A percentile compares a stretch with the other conserved stretches of the same genome.
phyloP scores from a whole-genome alignment of 2,329 filamentous ascomycete species.

The Nothophaeocryptopus gaeumannii region DNA sequence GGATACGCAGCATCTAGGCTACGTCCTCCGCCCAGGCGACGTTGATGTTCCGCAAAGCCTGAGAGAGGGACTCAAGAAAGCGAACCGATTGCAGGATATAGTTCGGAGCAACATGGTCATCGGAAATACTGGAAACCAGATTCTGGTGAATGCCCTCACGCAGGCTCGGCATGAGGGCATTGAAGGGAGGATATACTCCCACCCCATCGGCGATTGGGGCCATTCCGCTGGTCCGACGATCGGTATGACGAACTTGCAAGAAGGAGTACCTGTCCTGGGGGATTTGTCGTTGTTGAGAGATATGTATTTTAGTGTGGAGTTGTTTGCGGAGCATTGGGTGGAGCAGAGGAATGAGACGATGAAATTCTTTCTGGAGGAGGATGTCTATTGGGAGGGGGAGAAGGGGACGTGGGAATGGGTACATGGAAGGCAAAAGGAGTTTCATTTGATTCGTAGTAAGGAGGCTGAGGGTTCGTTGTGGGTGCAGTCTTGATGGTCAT shows the following conservation, averaged over 20 bases:
- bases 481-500: not conserved
- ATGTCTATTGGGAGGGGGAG: conserved; percentile 22
- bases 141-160: conserved; percentile 11
- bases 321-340: conserved; percentile 22
- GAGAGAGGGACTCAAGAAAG: conserved; percentile 14
- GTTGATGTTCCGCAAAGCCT: conserved; percentile 16
- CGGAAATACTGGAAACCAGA: conserved; percentile 17
- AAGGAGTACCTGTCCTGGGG: conserved; percentile 19
- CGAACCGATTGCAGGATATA: conserved; percentile 22
- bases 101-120: conserved; percentile 17
- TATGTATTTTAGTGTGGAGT: conserved; percentile 23
- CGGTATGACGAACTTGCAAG: conserved; percentile 24
- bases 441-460: conserved; percentile 17
- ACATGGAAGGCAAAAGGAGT: conserved; percentile 22
- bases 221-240: conserved; percentile 21
- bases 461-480: not conserved
- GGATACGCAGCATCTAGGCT: conserved; percentile 24
- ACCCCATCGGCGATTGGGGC: conserved; percentile 25
- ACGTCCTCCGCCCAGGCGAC: conserved; percentile 17
- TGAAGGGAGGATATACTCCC: conserved; percentile 20
- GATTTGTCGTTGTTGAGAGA: conserved; percentile 20
- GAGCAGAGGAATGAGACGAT: conserved; percentile 18
- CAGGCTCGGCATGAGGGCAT: conserved; percentile 12
- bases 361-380: conserved; percentile 22
- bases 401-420: conserved; percentile 21